phyloP scores from a whole-genome alignment of 768 basidiomycete species.

The Leccinum ochraceum region DNA sequence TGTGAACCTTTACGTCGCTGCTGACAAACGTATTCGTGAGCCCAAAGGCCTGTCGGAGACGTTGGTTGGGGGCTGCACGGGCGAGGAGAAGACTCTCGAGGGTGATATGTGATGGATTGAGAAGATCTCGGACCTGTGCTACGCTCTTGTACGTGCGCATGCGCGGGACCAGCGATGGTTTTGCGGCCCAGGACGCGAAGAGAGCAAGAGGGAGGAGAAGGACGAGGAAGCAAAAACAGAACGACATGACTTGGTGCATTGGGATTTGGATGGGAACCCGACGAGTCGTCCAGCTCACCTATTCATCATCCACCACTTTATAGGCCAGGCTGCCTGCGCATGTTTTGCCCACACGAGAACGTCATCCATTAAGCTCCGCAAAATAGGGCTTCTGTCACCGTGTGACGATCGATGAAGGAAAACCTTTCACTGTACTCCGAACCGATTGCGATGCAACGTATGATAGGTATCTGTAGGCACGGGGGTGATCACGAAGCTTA shows the following conservation, averaged over 20 bases:
- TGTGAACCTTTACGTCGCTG: constrained; percentile 31
- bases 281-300: background rate
- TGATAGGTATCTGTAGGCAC: background rate
- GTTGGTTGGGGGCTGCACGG: constrained; percentile 22
- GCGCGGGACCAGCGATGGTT: background rate
- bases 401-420: background rate
- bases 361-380: background rate
- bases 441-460: background rate
- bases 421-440: background rate
- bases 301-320: constrained; percentile 9
- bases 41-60: constrained; percentile 29
- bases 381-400: background rate
- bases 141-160: constrained; percentile 14
- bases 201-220: background rate
- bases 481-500: too few relatives aligned
- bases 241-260: constrained; percentile 7
- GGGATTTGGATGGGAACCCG: background rate
- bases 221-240: background rate
- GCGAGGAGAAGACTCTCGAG: constrained; percentile 19
- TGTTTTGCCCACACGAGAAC: background rate
- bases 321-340: background rate
- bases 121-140: constrained; percentile 3
- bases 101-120: constrained; percentile 18
- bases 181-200: background rate
- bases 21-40: constrained; percentile 57